A percentile compares a stretch with the other conserved stretches of the same genome.
Evolutionary conservation across 176 grass and related monocot species (phyloP).

Genomic region (Ensete ventricosum): DNA sequence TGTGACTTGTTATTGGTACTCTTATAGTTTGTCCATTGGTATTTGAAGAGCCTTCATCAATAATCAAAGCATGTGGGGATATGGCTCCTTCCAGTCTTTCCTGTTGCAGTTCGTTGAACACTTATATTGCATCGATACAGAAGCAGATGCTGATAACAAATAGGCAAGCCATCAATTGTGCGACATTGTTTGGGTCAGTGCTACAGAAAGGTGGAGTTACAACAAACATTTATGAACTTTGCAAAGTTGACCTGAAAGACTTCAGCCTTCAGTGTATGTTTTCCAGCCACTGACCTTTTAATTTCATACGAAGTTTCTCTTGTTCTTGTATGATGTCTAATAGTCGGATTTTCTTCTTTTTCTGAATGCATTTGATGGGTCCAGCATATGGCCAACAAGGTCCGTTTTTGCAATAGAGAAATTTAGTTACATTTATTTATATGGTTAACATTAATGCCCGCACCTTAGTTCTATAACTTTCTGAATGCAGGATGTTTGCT

Average conservation of each 20-base stretch:
- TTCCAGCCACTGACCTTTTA: slow-evolving; percentile 17
- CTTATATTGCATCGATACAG: slow-evolving; percentile 70
- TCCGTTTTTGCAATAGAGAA: slow-evolving; percentile 21
- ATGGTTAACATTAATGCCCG: not conserved
- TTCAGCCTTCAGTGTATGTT: slow-evolving; percentile 90
- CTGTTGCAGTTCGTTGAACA: slow-evolving; percentile 58
- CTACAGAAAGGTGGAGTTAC: slow-evolving; percentile 79
- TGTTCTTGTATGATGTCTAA: slow-evolving; percentile 33
- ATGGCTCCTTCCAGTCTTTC: slow-evolving; percentile 34
- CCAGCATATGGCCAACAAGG: slow-evolving; percentile 96
- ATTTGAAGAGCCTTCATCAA: slow-evolving; percentile 67
- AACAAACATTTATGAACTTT: slow-evolving; percentile 67
- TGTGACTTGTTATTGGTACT: slow-evolving; percentile 19
- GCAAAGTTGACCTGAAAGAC: slow-evolving; percentile 85
- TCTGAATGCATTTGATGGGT: slow-evolving; percentile 19
- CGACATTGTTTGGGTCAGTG: slow-evolving; percentile 88
- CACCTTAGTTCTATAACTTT: not conserved
- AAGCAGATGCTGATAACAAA: slow-evolving; percentile 98
- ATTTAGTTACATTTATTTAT: not conserved
- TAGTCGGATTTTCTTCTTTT: slow-evolving; percentile 12
- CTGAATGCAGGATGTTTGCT: slow-evolving; percentile 66
- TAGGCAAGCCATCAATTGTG: slow-evolving; percentile 95
- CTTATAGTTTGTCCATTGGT: slow-evolving; percentile 79
- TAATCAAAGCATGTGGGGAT: slow-evolving; percentile 69
- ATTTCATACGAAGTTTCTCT: slow-evolving; percentile 11